Evolutionary conservation across 352 stramenopile genomes (phyloP).

Genomic region (Discostella stelligera): DNA sequence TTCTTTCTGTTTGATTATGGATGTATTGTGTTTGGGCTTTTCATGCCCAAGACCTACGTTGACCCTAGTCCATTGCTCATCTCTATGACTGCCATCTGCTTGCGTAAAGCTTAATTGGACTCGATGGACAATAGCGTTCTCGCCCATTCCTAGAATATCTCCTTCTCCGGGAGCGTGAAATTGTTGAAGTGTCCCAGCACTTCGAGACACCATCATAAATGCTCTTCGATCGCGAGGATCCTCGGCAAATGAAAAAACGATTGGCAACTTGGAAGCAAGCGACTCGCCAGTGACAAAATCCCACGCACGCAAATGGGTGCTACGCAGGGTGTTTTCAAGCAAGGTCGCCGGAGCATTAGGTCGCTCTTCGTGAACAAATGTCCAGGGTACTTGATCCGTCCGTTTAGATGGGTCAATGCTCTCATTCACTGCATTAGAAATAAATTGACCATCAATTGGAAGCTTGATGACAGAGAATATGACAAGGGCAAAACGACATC

Average conservation of each 20-base stretch:
- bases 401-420: slow-evolving; percentile 16
- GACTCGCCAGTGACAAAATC: slow-evolving; percentile 74
- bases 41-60: slow-evolving; percentile 44
- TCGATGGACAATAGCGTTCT: slow-evolving; percentile 72
- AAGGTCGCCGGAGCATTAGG: slow-evolving; percentile 59
- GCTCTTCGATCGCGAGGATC: slow-evolving; percentile 60
- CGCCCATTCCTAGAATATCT: slow-evolving; percentile 73
- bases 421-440: slow-evolving; percentile 21
- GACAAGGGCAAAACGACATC: slow-evolving; percentile 53
- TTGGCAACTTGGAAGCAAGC: slow-evolving; percentile 59
- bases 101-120: slow-evolving; percentile 54
- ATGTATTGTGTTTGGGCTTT: slow-evolving; percentile 6
- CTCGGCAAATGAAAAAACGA: slow-evolving; percentile 63
- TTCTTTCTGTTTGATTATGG: slow-evolving; percentile 5
- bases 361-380: slow-evolving; percentile 64
- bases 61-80: slow-evolving; percentile 46
- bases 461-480: slow-evolving; percentile 64
- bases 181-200: slow-evolving; percentile 58
- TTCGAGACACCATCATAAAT: slow-evolving; percentile 72
- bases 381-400: slow-evolving; percentile 60
- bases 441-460: slow-evolving; percentile 10
- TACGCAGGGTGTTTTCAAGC: slow-evolving; percentile 63
- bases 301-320: slow-evolving; percentile 65
- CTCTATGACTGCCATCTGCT: slow-evolving; percentile 42
- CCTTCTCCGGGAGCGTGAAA: slow-evolving; percentile 66